Conservation (phyloP, 2,329 filamentous ascomycete genomes). For the Ceratocystis harringtonii region DNA sequence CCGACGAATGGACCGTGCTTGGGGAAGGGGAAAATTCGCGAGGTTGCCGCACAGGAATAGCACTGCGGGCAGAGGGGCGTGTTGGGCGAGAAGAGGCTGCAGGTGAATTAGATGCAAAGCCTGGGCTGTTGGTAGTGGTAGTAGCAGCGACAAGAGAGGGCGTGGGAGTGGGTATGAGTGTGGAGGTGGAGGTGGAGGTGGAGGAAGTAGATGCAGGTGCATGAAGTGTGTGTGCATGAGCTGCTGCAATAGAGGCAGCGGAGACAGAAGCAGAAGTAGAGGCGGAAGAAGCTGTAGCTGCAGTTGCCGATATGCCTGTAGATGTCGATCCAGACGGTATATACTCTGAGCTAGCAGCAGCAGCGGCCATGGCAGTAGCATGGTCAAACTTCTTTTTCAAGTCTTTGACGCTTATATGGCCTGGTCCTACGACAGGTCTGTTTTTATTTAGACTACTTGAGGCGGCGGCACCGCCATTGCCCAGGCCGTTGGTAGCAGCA, state of each 20-base stretch:
- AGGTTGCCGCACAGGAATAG: conserved; percentile 15
- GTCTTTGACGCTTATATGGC: conserved; percentile 53
- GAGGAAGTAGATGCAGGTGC: conserved; percentile 1
- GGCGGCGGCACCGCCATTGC: background rate
- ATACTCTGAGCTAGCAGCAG: conserved; percentile 11
- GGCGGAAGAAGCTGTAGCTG: background rate
- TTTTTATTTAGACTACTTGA: background rate
- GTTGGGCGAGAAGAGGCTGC: conserved; percentile 9
- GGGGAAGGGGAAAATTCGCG: conserved; percentile 16
- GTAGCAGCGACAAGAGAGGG: background rate
- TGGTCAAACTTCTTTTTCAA: conserved; percentile 67
- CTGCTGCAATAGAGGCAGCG: no score
- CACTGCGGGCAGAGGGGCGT: conserved; percentile 10
- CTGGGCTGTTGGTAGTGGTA: background rate
- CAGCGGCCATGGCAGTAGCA: conserved; percentile 26
- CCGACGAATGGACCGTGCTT: conserved; percentile 8
- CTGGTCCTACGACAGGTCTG: background rate
- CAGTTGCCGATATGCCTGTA: background rate
- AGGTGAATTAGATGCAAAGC: background rate
- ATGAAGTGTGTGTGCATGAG: background rate
- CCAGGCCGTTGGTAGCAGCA: background rate
- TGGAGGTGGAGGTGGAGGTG: background rate
- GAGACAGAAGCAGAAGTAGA: background rate
- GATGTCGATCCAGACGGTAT: conserved; percentile 1
- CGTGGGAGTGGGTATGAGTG: background rate